Evolutionary conservation across 805 yeast species (phyloP), one percentile per base, ranked within the genome.

Genomic region (Schwanniomyces sp.): DNA sequence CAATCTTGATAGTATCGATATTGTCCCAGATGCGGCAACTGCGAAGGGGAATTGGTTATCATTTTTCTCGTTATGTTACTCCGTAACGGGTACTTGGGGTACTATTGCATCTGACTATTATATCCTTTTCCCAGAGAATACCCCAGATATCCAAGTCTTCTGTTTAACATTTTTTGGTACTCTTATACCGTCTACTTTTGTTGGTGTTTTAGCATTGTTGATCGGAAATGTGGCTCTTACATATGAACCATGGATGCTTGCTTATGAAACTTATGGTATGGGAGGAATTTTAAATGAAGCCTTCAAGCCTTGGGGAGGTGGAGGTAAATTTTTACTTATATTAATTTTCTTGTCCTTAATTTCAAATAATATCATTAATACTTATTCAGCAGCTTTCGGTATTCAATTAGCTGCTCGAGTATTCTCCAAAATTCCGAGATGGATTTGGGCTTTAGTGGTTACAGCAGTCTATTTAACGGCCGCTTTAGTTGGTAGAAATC

Each of bases 71-170:
- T 72, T 88, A 46, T 75, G 84, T 39, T 88, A 87, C 58, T 83
- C 96, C 26, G 83, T 86, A 41, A 88, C 96, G 3, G 80, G 89
- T 3, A 88, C 96, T 1, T 90, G 96, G 96, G 91, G 95, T 39
- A 85, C 91, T 2, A 79, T 88, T 50, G 88, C 96, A 0, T 76
- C 91, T 0, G 97, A 90, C 66, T 90, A 90, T 64, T 88, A 88
- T 63, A 80, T 90, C 42, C 72, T 88, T 43, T 82, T 89, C 56
- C 96, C 96, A 1, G 92, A 86, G 57, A 72, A 75, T 36, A 80
- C 88, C 0, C 76, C 86, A 2, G 80, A 80, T 46, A 50, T 63
- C 45, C 76, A 75, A 48, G 72, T 85, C 1, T 86, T 83, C 57
- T 18, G 66, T 16, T 68, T 85, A 52, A 88, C 96, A 0, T 83